These are phyloP conservation scores for Sambucus nigra DNA, from an alignment of 129 eudicot genomes.

Conservation along the genomic window DNA sequence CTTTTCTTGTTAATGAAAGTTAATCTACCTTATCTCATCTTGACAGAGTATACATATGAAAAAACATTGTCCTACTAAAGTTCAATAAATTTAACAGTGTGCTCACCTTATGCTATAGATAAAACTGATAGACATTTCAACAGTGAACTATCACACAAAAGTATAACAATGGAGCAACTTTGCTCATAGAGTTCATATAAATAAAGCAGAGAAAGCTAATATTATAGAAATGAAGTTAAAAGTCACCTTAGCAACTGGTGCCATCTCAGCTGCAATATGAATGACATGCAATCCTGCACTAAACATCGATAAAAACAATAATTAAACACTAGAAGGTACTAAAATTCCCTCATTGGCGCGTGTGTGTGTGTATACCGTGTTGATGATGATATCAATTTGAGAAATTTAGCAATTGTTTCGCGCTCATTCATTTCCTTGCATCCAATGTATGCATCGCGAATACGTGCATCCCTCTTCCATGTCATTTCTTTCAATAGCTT, in stretches of 20 bases:
- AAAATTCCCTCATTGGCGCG: constrained; percentile 2
- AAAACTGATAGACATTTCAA: neutral
- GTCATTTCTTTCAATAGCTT: constrained; percentile 63
- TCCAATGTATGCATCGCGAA: constrained; percentile 67
- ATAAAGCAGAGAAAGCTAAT: neutral
- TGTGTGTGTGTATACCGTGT: constrained; percentile 31
- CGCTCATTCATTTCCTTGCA: constrained; percentile 59
- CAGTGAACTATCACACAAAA: neutral
- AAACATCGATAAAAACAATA: constrained; percentile 21
- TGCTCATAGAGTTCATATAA: neutral
- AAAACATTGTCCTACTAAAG: no score
- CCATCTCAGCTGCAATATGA: constrained; percentile 99
- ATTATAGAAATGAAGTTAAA: constrained; percentile 2
- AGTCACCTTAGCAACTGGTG: constrained; percentile 95
- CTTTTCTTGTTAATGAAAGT: no score
- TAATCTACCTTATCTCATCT: no score
- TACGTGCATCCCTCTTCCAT: constrained; percentile 65
- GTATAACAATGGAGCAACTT: constrained; percentile 1
- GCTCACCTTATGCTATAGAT: no score
- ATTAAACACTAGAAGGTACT: constrained; percentile 8
- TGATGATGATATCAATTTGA: constrained; percentile 46
- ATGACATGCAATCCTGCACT: constrained; percentile 82
- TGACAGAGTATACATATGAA: no score
- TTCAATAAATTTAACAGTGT: no score
- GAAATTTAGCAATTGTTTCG: constrained; percentile 52